Evolutionary conservation across 495 filamentous ascomycete species (phyloP).

Genomic region (Hyaloscypha finlandica): DNA sequence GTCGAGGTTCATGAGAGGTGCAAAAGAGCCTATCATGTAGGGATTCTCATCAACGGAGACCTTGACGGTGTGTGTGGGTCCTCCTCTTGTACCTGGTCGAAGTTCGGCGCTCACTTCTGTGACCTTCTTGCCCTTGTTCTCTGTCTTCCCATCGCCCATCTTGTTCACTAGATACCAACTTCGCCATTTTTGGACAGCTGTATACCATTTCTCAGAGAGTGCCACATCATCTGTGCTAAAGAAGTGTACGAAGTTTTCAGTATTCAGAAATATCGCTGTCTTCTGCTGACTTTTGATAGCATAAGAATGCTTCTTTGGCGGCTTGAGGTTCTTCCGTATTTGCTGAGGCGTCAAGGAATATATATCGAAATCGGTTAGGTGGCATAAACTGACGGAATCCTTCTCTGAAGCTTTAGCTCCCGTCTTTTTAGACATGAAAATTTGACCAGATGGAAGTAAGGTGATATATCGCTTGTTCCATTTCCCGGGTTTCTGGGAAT

Average conservation of each 20-base stretch:
- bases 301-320: conserved; percentile 79
- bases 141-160: conserved; percentile 53
- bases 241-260: conserved; percentile 87
- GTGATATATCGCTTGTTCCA: conserved; percentile 89
- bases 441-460: conserved; percentile 71
- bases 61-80: conserved; percentile 17
- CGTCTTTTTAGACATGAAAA: conserved; percentile 71
- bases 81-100: conserved; percentile 21
- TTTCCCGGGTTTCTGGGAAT: conserved; percentile 75
- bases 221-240: conserved; percentile 76
- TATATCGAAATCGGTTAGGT: conserved; percentile 92
- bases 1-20: conserved; percentile 55
- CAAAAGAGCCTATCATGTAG: conserved; percentile 58
- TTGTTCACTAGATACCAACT: conserved; percentile 83
- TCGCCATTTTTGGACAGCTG: conserved; percentile 74
- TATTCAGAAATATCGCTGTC: conserved; percentile 76
- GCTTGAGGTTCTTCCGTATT: conserved; percentile 62
- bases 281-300: conserved; percentile 95
- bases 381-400: conserved; percentile 71
- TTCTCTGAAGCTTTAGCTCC: conserved; percentile 53
- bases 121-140: conserved; percentile 33
- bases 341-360: conserved; percentile 72
- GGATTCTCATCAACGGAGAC: conserved; percentile 38
- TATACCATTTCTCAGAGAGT: conserved; percentile 67
- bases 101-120: conserved; percentile 5